Base-by-base conservation (phyloP, 2,329 filamentous ascomycete species). In the Cladophialophora immunda region DNA sequence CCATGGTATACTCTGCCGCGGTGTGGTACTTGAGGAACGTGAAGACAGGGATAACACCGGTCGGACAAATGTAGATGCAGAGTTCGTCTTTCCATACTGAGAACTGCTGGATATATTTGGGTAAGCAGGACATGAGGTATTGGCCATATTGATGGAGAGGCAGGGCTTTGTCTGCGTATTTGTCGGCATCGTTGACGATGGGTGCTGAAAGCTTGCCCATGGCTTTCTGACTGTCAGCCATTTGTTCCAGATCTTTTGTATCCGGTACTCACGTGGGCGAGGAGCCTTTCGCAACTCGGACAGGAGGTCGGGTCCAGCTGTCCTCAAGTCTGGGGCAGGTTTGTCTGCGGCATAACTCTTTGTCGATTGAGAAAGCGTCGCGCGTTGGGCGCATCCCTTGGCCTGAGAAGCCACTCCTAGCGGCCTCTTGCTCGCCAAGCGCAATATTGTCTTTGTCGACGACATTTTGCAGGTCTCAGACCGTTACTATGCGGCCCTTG, bases 61-160 rank as follows among this genome's bases (percentile, higher is more conserved):
- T 83, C 1, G 95, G 95, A 56, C 92, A 86, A 76, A 98, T 95
- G 81, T 96, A 94, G 79, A 97, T 92, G 74, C 91, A 93, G 78
- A 99, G 89, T 82, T 99, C 95, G 78, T 99, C 95, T 84, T 99
- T 99, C 95, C 95, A 99, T 64, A 99, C 94, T 13, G 94, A 97
- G 84, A 98, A 98, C 83, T 99, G 95, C 84, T 99, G 96, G 75
- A 99, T 88, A 82, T 97, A 97, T 85, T 97, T 98, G 75, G 95
- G 96, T 77, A 99, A 82, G 81, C 92, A 97, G 73, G 93, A 94
- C 88, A 99, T 94, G 76, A 99, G 84, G 87, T 97, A 99, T 77
- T 96, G 89, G 76, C 95, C 95, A 78, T 99, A 99, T 76, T 89
- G 91, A 85, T 99, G 95, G 78, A 98, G 85, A 77, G 90, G 87